These are phyloP conservation scores for Nakataea oryzae DNA, from an alignment of 2,329 filamentous ascomycete species.

Conservation along the genomic window DNA sequence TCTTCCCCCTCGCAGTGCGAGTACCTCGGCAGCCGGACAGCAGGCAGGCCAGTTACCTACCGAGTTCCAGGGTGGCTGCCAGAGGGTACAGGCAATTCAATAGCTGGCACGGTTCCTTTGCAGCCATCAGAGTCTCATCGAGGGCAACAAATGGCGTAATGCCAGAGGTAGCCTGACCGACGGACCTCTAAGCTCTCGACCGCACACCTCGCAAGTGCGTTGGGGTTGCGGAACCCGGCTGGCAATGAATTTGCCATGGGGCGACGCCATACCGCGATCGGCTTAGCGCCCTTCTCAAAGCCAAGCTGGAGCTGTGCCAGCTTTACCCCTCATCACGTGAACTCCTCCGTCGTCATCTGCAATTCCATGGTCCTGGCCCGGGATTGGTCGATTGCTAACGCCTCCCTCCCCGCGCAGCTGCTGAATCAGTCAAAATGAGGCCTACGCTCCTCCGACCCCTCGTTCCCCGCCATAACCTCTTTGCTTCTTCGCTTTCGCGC, in stretches of 20 bases:
- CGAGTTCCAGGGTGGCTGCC: not conserved
- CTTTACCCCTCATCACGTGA: constrained; percentile 12
- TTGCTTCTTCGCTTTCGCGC: constrained; percentile 20
- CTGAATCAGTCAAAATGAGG: constrained; percentile 12
- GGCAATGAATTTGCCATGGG: not conserved
- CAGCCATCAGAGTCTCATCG: not conserved
- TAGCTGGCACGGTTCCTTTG: not conserved
- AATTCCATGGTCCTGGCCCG: not conserved
- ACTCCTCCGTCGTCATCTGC: constrained; percentile 4
- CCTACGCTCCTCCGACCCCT: constrained; percentile 25
- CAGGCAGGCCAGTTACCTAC: not conserved
- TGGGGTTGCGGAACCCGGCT: not conserved
- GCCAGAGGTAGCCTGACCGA: no score
- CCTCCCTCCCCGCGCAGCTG: constrained; percentile 11
- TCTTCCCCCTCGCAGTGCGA: not conserved
- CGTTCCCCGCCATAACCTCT: constrained; percentile 24
- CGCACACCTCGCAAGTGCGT: not conserved
- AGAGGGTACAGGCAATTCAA: not conserved
- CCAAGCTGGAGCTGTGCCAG: not conserved
- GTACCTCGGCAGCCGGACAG: not conserved
- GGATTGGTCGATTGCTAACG: constrained; percentile 11
- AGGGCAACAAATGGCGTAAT: not conserved
- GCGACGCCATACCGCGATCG: not conserved
- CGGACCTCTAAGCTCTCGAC: no score
- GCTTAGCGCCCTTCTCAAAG: not conserved